Conservation (phyloP, 176 grass and related monocot species). For the Zea luxurians region DNA sequence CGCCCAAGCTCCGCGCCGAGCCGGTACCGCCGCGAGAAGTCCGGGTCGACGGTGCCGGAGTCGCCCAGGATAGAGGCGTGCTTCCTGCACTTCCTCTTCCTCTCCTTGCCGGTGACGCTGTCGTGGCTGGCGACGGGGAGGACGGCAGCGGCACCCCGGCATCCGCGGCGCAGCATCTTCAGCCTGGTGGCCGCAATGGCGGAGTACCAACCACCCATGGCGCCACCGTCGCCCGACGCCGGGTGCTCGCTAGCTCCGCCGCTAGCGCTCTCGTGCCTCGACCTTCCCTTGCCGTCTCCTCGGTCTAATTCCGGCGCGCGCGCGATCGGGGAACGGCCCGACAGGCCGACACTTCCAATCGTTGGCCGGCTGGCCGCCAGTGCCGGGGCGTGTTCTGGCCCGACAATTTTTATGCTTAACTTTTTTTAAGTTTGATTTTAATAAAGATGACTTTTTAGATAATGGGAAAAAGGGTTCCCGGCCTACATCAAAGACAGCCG, state of each 20-base stretch:
- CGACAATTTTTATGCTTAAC: too few species aligned
- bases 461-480: too few species aligned
- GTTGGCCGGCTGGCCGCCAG: conserved; percentile 28
- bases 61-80: conserved; percentile 38
- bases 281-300: conserved; percentile 4
- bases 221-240: conserved; percentile 10
- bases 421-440: too few species aligned
- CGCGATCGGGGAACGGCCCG: background rate
- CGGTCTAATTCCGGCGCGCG: background rate
- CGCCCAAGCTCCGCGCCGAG: conserved; percentile 75
- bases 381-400: conserved; percentile 17
- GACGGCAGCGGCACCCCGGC: conserved; percentile 27
- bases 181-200: conserved; percentile 40
- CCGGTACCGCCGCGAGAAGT: conserved; percentile 55
- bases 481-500: too few species aligned
- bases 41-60: conserved; percentile 2
- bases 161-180: conserved; percentile 23
- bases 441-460: too few species aligned
- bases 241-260: conserved; percentile 37
- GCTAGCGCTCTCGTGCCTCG: conserved; percentile 7
- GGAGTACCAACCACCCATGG: conserved; percentile 66
- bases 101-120: background rate
- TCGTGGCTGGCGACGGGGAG: conserved; percentile 20
- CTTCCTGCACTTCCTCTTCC: conserved; percentile 10
- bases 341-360: background rate